Base-by-base conservation (phyloP, 2,329 filamentous ascomycete genomes). In the Aquanectria penicillioides region DNA sequence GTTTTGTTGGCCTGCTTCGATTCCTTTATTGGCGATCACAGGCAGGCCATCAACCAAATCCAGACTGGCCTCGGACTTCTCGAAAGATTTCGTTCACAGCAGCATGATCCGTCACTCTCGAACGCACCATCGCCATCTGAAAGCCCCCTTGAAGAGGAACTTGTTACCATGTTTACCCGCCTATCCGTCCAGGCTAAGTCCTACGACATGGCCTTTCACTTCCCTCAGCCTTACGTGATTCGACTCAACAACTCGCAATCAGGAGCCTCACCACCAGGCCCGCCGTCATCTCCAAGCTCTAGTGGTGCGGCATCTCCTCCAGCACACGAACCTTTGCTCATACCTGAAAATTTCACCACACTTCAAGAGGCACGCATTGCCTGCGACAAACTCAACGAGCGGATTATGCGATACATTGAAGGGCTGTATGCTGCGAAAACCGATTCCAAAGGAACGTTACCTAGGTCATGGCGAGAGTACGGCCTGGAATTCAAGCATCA, bases 1-100 rank as follows among this genome's bases (percentile, higher is more conserved):
- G 84, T 90, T 29, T 76, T 90, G 31, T 79, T 90, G 44, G 85
- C 86, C n/a, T 89, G 86, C 71, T 90, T 90, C 61, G 87, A 90
- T 71, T 88, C 86, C 1, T 89, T 89, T 66, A 83, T 87, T 25
- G 86, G 86, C 15, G 83, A 89, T 59, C 86, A 89, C 68, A 83
- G 79, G 63, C 83, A 86, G 62, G 86, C 86, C 34, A 88, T 89
- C 46, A 67, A 73, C 12, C 86, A 89, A 67, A 88, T 89, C 34
- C 86, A 88, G 67, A 81, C 74, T 6, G 86, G 86, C 1, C 75
- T 89, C 18, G 72, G 76, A 5, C 71, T 89, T 2, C 72, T 89
- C 13, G 83, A 88, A 48, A 79, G 80, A 34, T 73, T 87, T 15
- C 80, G 83, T 6, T 76, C 74, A 8, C 79, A 84, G 56, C 77